Conservation (phyloP, 176 grass and related monocot species). For the Bolboschoenus planiculmis region DNA sequence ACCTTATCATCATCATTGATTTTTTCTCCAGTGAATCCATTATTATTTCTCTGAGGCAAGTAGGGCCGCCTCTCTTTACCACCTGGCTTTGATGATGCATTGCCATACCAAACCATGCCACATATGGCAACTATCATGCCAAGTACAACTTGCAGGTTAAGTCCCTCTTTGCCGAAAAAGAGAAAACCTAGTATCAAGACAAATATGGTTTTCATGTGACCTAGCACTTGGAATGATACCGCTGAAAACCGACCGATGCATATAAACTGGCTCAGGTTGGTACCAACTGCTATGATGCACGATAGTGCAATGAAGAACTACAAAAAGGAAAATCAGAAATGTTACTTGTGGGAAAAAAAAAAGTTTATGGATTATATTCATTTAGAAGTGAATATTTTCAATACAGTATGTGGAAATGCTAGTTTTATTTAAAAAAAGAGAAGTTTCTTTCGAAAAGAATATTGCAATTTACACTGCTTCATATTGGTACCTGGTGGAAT, state of each 20-base stretch:
- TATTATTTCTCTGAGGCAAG: constrained; percentile 30
- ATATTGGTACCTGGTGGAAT: not conserved
- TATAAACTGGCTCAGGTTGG: constrained; percentile 93
- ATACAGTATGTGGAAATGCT: not conserved
- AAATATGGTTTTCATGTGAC: constrained; percentile 96
- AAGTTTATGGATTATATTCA: not conserved
- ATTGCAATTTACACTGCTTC: not conserved
- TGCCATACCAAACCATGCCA: constrained; percentile 92
- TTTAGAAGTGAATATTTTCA: not conserved
- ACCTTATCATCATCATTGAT: constrained; percentile 13
- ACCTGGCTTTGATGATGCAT: constrained; percentile 65
- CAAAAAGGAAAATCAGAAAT: not conserved
- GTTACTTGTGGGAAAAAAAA: not conserved
- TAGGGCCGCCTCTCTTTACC: constrained; percentile 54
- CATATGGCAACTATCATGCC: constrained; percentile 78
- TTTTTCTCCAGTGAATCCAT: constrained; percentile 27
- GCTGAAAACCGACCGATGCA: constrained; percentile 85
- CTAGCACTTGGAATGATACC: constrained; percentile 86
- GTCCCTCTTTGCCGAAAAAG: constrained; percentile 82
- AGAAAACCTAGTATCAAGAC: constrained; percentile 76
- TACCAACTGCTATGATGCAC: constrained; percentile 74
- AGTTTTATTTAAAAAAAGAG: not conserved
- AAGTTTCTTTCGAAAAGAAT: not conserved
- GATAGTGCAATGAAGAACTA: constrained; percentile 66
- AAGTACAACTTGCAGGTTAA: constrained; percentile 66